These are phyloP conservation scores for Fusarium continuum DNA, from an alignment of 2,329 filamentous ascomycete species.

Conservation along the genomic window DNA sequence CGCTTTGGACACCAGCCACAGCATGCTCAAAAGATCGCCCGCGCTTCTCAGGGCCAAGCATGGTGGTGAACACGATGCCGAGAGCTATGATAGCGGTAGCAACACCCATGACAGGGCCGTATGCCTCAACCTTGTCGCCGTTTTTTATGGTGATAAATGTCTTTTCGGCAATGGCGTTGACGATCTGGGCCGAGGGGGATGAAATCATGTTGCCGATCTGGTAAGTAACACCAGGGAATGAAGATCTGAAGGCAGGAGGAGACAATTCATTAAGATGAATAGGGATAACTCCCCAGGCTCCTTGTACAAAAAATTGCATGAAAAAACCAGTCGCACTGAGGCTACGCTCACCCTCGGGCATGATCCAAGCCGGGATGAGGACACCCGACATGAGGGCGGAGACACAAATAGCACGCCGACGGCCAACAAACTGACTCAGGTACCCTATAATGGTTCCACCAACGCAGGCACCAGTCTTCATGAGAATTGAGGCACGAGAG, in stretches of 20 bases:
- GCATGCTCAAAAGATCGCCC: constrained; percentile 74
- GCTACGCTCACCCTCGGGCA: constrained; percentile 66
- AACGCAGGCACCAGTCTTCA: constrained; percentile 80
- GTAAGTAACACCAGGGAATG: constrained; percentile 76
- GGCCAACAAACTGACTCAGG: constrained; percentile 77
- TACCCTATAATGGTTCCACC: constrained; percentile 80
- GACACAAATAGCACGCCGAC: constrained; percentile 72
- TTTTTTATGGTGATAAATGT: constrained; percentile 62
- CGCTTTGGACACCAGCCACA: constrained; percentile 49
- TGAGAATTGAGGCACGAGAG: constrained; percentile 79
- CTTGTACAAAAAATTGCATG: constrained; percentile 74
- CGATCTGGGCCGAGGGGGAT: constrained; percentile 77
- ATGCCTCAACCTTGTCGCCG: constrained; percentile 71
- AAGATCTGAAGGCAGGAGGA: constrained; percentile 74
- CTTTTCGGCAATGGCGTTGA: constrained; percentile 76
- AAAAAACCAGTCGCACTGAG: constrained; percentile 74
- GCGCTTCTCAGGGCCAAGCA: constrained; percentile 77
- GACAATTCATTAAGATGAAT: constrained; percentile 80
- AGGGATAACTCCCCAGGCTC: constrained; percentile 73
- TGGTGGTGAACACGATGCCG: constrained; percentile 73
- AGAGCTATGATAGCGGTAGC: constrained; percentile 79
- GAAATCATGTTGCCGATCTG: constrained; percentile 81
- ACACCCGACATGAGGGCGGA: constrained; percentile 67
- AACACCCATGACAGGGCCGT: constrained; percentile 79
- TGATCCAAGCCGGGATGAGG: constrained; percentile 76